These are phyloP conservation scores for Mycogone perniciosa DNA, from an alignment of 2,329 filamentous ascomycete species.

Conservation along the genomic window DNA sequence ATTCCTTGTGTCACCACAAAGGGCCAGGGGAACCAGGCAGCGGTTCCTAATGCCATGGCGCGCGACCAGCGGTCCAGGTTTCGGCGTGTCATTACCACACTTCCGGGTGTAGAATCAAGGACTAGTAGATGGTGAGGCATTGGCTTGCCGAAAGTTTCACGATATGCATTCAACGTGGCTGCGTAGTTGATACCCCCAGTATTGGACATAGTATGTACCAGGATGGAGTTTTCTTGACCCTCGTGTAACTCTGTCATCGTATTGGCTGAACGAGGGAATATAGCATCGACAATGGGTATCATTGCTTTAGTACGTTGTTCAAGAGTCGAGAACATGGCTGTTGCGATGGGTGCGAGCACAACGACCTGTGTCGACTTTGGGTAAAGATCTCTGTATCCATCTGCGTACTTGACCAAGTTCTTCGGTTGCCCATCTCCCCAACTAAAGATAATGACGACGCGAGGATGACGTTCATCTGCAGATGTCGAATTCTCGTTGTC, in stretches of 20 bases:
- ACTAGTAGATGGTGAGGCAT: constrained; percentile 44
- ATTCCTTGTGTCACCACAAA: constrained; percentile 41
- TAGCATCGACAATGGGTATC: constrained; percentile 37
- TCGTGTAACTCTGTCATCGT: constrained; percentile 16
- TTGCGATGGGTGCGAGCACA: constrained; percentile 43
- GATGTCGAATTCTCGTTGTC: constrained; percentile 13
- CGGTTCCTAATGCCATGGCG: constrained; percentile 46
- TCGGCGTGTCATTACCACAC: constrained; percentile 32
- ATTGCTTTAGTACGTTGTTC: constrained; percentile 39
- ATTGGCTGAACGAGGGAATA: constrained; percentile 21
- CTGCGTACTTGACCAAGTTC: constrained; percentile 50
- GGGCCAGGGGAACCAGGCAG: constrained; percentile 42
- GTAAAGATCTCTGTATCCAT: constrained; percentile 45
- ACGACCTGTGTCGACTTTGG: constrained; percentile 45
- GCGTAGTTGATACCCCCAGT: constrained; percentile 50
- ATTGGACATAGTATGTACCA: constrained; percentile 53
- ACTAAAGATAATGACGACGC: constrained; percentile 46
- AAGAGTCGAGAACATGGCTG: constrained; percentile 38
- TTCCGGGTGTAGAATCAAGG: constrained; percentile 49
- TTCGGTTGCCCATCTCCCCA: constrained; percentile 52
- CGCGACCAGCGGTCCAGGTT: constrained; percentile 46
- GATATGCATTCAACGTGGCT: constrained; percentile 42
- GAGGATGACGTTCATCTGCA: constrained; percentile 28
- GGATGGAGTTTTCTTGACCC: constrained; percentile 24
- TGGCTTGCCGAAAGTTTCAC: constrained; percentile 27